Evolutionary conservation across 805 yeast species (phyloP), one percentile per base, ranked within the genome.

Genomic region (Hanseniaspora pseudoguilliermondii): DNA sequence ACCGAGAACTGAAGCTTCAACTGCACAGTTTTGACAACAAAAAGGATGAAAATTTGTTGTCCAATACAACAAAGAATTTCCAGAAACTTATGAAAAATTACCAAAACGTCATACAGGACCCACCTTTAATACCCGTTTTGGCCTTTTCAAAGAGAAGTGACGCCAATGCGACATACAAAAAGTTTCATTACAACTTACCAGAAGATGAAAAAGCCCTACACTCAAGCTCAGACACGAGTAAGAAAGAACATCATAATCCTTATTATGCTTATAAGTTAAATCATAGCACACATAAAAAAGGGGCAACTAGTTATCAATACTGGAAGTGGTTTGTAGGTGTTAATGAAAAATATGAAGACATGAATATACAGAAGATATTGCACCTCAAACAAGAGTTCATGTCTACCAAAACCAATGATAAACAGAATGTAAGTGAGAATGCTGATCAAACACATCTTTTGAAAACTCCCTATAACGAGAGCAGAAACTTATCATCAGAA

Each of bases 241-340:
- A 49, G 18, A 38, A 49, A 20, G 21, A 40, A 25, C 23, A 35
- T 13, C 55, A 21, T 8, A 27, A 27, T 20, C 11, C 29, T 5
- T 23, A 34, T 34, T 16, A 49, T 29, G 21, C 34, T 2, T 49
- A 51, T n/a, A 34, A 21, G 2, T 35, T 36, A 11, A 43, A 43
- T n/a, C n/a, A 51, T 21, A 21, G 9, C 16, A 27, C 23, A 5
- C 6, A 41, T 11, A n/a, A 52, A 11, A 38, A 48, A 34, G 13
- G 18, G 4, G 13, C 21, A 9, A 20, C 20, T 2, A 20, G 23
- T 11, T 49, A 44, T 34, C 20, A 44, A 18, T 49, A 48, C 35
- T 55, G 58, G 58, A 55, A 55, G 6, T 84, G 90, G 90, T 81
- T 83, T 51, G 74, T 84, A 5, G 84, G 81, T 54, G 62, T 81